These are phyloP conservation scores for Alloteropsis semialata DNA, from an alignment of 176 grass and related monocot genomes.

Conservation along the genomic window DNA sequence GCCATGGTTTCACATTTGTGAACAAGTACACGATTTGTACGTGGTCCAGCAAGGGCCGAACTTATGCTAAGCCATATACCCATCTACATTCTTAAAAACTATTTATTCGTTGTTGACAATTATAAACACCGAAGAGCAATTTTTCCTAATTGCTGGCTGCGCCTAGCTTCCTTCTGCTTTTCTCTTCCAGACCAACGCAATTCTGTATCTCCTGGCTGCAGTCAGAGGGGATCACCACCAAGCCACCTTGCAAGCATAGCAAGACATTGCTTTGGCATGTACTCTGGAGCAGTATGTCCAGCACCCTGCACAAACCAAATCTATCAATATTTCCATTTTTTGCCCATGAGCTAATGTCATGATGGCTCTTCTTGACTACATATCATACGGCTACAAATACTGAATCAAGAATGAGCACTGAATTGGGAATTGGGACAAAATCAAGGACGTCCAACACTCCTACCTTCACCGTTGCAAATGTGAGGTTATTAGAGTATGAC, in stretches of 20 bases:
- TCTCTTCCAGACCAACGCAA: too few relatives aligned
- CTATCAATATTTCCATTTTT: too few relatives aligned
- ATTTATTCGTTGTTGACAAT: too few relatives aligned
- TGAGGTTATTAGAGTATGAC: slow-evolving; percentile 59
- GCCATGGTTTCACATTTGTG: too few relatives aligned
- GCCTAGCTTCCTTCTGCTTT: too few relatives aligned
- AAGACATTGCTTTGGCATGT: slow-evolving; percentile 56
- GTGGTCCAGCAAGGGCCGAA: too few relatives aligned
- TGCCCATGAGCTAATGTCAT: not conserved
- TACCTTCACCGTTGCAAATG: slow-evolving; percentile 68
- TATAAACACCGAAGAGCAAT: too few relatives aligned
- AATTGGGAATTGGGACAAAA: not conserved
- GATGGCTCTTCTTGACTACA: not conserved
- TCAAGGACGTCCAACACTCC: not conserved
- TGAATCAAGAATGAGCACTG: not conserved
- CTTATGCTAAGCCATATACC: too few relatives aligned
- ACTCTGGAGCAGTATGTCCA: slow-evolving; percentile 58
- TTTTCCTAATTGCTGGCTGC: too few relatives aligned
- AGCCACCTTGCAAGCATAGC: slow-evolving; percentile 50
- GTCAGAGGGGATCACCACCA: slow-evolving; percentile 41
- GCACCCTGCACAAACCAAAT: slow-evolving; percentile 34
- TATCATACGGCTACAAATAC: not conserved
- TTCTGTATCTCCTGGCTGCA: too few relatives aligned
- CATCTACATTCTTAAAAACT: too few relatives aligned
- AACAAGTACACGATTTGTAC: too few relatives aligned